Evolutionary conservation across 108 stramenopile species (phyloP).

Genomic region (Cyclotella atomus): DNA sequence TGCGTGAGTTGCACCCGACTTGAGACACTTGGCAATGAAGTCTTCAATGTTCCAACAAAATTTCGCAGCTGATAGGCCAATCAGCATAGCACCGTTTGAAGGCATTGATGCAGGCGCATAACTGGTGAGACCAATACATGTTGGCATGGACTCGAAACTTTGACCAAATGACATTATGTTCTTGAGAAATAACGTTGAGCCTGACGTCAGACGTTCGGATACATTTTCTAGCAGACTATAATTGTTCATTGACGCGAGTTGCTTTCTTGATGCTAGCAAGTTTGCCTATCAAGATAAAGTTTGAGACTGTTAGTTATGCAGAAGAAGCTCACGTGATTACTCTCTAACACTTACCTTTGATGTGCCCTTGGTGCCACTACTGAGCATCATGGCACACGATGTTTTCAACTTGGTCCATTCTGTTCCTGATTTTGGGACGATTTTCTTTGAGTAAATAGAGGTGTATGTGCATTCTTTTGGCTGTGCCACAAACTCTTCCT

Average conservation of each 20-base stretch:
- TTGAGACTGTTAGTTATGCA: background rate
- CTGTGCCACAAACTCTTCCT: background rate
- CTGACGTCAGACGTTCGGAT: slow-evolving; percentile 15
- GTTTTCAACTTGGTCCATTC: slow-evolving; percentile 51
- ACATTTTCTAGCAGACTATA: slow-evolving; percentile 42
- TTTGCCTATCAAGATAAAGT: slow-evolving; percentile 30
- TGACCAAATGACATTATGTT: slow-evolving; percentile 16
- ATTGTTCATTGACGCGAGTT: slow-evolving; percentile 53
- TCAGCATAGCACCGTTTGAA: slow-evolving; percentile 58
- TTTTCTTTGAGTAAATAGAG: slow-evolving; percentile 32
- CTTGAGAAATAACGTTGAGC: slow-evolving; percentile 38
- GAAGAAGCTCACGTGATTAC: too few relatives aligned
- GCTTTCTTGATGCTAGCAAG: slow-evolving; percentile 55
- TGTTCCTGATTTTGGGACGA: slow-evolving; percentile 14
- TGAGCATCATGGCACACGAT: slow-evolving; percentile 44
- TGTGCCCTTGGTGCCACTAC: slow-evolving; percentile 51
- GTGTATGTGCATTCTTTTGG: slow-evolving; percentile 5
- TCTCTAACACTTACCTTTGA: slow-evolving; percentile 49
- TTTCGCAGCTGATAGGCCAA: slow-evolving; percentile 63
- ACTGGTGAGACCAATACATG: slow-evolving; percentile 18
- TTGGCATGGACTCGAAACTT: slow-evolving; percentile 24
- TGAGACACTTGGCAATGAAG: slow-evolving; percentile 48
- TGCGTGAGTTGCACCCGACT: slow-evolving; percentile 35
- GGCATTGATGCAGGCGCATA: slow-evolving; percentile 27
- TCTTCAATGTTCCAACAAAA: slow-evolving; percentile 70